Conservation (phyloP, 2,329 filamentous ascomycete species). For the Epichloe elymi region DNA sequence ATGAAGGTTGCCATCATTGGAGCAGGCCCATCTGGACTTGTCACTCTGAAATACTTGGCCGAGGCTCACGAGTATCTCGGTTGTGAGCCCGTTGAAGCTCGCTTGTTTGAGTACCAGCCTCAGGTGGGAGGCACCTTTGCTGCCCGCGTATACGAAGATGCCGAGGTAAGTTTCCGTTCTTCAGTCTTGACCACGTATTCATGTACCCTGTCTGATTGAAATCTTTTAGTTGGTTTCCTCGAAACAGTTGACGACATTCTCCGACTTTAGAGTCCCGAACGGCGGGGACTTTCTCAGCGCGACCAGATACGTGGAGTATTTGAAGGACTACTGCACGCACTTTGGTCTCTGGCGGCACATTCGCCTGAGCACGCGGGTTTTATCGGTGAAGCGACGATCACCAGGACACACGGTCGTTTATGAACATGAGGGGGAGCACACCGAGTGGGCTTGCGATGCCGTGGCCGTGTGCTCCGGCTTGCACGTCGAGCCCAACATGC, state of each 20-base stretch:
- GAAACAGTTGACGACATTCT: constrained; percentile 34
- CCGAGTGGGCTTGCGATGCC: constrained; percentile 25
- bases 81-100: constrained; percentile 21
- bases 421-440: background rate
- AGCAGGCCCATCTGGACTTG: constrained; percentile 24
- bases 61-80: constrained; percentile 19
- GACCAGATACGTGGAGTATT: constrained; percentile 24
- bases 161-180: constrained; percentile 17
- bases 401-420: constrained; percentile 5
- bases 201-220: too few species aligned
- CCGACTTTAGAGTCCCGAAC: constrained; percentile 26
- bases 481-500: constrained; percentile 25
- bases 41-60: constrained; percentile 22
- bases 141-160: constrained; percentile 29
- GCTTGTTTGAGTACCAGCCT: constrained; percentile 27
- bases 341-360: constrained; percentile 27
- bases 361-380: constrained; percentile 18
- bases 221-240: constrained; percentile 26
- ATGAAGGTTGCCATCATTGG: constrained; percentile 24
- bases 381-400: constrained; percentile 9
- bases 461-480: constrained; percentile 30
- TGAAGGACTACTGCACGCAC: constrained; percentile 24
- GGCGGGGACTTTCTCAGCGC: constrained; percentile 28
- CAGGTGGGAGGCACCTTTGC: constrained; percentile 29
- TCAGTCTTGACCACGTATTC: background rate